Percentiles rank a stretch among this genome's conserved stretches.
Conservation (phyloP, 371 early-diverging fungal species). For the Lichtheimia ramosa region DNA sequence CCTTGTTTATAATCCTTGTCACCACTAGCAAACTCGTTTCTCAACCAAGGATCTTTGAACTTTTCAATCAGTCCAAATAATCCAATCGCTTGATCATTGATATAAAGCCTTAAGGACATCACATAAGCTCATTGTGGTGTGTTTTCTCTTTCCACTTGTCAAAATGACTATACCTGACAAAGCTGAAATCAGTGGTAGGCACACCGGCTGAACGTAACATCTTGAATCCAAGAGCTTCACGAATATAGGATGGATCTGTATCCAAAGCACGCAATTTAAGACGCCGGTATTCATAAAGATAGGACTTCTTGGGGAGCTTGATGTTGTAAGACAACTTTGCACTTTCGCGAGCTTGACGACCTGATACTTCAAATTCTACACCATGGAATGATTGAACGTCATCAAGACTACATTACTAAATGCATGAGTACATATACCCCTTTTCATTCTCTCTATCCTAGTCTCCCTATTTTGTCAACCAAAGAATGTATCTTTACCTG, state of each 20-base stretch:
- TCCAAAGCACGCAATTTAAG: conserved; percentile 31
- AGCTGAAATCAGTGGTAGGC: conserved; percentile 22
- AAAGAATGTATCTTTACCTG: conserved; percentile 2
- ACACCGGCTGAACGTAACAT: conserved; percentile 27
- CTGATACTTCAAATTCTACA: conserved; percentile 23
- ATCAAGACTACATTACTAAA: conserved; percentile 9
- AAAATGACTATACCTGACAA: conserved; percentile 9
- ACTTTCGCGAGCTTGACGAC: conserved; percentile 25
- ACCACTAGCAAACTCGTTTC: conserved; percentile 29
- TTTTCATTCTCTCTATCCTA: too few species aligned
- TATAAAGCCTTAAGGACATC: conserved; percentile 22
- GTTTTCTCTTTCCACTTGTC: too few species aligned
- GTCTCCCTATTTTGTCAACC: too few species aligned
- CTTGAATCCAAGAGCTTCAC: conserved; percentile 31
- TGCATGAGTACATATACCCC: too few species aligned
- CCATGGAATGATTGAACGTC: conserved; percentile 15
- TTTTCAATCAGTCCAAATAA: conserved; percentile 38
- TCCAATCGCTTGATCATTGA: conserved; percentile 36
- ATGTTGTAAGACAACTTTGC: conserved; percentile 33
- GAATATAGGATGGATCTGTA: conserved; percentile 35
- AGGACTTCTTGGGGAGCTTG: conserved; percentile 15
- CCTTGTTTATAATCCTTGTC: conserved; percentile 35
- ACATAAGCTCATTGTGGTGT: too few species aligned
- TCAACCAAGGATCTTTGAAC: conserved; percentile 35
- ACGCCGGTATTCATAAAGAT: conserved; percentile 17